A percentile compares a stretch with the other conserved stretches of the same genome.
phyloP scores from a whole-genome alignment of 2,329 filamentous ascomycete species.

The Parafenestella ontariensis region DNA sequence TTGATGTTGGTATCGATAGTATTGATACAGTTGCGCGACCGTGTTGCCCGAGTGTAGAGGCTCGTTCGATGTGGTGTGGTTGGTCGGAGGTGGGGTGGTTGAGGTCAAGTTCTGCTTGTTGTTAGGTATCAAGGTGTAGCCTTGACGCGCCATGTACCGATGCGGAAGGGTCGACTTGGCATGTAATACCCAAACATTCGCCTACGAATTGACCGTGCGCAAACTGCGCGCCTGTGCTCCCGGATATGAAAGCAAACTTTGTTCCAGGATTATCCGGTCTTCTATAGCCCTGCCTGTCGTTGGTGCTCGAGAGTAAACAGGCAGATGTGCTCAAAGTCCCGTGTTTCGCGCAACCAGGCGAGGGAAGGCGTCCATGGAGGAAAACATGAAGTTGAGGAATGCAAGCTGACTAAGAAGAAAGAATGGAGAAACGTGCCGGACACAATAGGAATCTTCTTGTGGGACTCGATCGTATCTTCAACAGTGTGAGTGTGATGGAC shows the following conservation, averaged over 20 bases:
- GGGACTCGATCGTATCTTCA: neutral
- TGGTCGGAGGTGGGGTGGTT: conserved; percentile 43
- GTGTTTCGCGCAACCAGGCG: neutral
- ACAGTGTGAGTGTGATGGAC: neutral
- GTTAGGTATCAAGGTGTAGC: conserved; percentile 14
- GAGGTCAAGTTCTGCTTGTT: conserved; percentile 36
- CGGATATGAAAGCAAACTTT: conserved; percentile 6
- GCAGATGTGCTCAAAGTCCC: neutral
- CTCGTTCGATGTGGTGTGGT: conserved; percentile 40
- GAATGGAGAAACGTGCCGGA: neutral
- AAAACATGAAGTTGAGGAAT: neutral
- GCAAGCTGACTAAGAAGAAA: neutral
- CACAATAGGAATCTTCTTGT: neutral
- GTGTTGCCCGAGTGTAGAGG: conserved; percentile 27
- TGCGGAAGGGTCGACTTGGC: conserved; percentile 31
- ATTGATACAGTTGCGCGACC: conserved; percentile 44
- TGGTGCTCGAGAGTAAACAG: neutral
- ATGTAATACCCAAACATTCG: conserved; percentile 14
- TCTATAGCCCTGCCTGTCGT: neutral
- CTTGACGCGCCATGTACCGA: conserved; percentile 36
- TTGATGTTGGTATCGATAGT: conserved; percentile 30
- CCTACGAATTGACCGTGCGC: conserved; percentile 19
- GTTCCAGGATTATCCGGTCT: neutral
- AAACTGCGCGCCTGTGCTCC: conserved; percentile 26
- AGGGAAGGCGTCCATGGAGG: neutral